Conservation (phyloP, 2,329 filamentous ascomycete species). For the Paracamarosporium sp. region DNA sequence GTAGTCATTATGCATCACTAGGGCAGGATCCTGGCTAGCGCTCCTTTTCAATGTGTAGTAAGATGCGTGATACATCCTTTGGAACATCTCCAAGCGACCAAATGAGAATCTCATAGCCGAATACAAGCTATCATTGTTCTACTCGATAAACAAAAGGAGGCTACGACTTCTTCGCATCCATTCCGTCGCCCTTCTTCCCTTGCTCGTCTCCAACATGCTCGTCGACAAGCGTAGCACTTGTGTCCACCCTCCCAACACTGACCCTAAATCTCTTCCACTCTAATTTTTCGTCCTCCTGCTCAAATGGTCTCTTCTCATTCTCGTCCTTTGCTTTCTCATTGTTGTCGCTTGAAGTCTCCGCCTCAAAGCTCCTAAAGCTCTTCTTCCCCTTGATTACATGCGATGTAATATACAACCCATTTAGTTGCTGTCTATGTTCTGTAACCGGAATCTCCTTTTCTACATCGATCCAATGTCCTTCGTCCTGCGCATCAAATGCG, state of each 20-base stretch:
- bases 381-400: not conserved
- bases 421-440: constrained; percentile 6
- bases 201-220: not conserved
- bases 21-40: too few relatives aligned
- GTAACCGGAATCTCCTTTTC: constrained; percentile 25
- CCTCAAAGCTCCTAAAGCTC: not conserved
- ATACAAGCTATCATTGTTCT: too few relatives aligned
- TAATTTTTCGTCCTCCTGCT: not conserved
- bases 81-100: too few relatives aligned
- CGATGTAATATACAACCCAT: constrained; percentile 6
- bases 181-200: not conserved
- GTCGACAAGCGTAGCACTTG: not conserved
- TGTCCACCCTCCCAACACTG: constrained; percentile 6
- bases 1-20: too few relatives aligned
- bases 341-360: not conserved
- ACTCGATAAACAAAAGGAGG: too few relatives aligned
- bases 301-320: not conserved
- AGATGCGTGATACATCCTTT: too few relatives aligned
- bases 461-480: constrained; percentile 19
- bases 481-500: constrained; percentile 27
- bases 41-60: too few relatives aligned
- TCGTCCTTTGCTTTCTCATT: not conserved
- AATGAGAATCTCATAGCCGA: too few relatives aligned
- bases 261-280: not conserved
- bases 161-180: not conserved